Evolutionary conservation across 2,329 filamentous ascomycete species (phyloP), one percentile per base, ranked within the genome.

Genomic region (Apiospora saccharicola): DNA sequence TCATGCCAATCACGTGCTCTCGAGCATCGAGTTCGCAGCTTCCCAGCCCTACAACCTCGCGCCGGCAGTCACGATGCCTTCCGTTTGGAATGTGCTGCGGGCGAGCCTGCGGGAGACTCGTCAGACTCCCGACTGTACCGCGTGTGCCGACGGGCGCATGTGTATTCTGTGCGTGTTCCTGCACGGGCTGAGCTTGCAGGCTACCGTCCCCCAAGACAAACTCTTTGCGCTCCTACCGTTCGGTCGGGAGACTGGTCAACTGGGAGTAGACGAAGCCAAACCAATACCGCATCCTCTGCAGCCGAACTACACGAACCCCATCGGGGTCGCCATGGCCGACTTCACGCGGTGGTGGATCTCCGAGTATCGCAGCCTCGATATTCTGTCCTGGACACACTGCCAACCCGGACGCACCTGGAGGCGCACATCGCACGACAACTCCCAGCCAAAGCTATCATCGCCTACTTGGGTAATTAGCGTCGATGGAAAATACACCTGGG

Each of bases 341-440:
- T 70, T 70, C 24, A 57, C 46, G 6, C 68, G 68, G 0, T 70
- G 68, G 68, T 70, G 68, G 44, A 57, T 70, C 34, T 7, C 34
- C 0, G 13, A 57, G 13, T 70, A 70, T 22, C n/a, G 14, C 46
- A 70, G 49, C 30, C 46, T 70, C 5, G 68, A 70, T 10, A 24
- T 70, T 4, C 16, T 70, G 26, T 70, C 68, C 30, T 70, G 68
- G 68, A 37, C 46, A 14, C 68, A 70, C 34, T 70, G 68, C 46
- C 41, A 70, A 7, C 68, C 43, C 0, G 44, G 49, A 3, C 68
- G 46, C 0, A 70, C 68, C n/a, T 70, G 68, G 68, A 10, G 46
- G 47, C 68, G 68, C 2, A 51, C 47, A 57, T 30, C 14, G 4
- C 68, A 51, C 4, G 68, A 70, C 22, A n/a, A 16, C 6, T 30